Base-by-base conservation (phyloP, 2,329 filamentous ascomycete genomes). In the Penicillium crustosum region DNA sequence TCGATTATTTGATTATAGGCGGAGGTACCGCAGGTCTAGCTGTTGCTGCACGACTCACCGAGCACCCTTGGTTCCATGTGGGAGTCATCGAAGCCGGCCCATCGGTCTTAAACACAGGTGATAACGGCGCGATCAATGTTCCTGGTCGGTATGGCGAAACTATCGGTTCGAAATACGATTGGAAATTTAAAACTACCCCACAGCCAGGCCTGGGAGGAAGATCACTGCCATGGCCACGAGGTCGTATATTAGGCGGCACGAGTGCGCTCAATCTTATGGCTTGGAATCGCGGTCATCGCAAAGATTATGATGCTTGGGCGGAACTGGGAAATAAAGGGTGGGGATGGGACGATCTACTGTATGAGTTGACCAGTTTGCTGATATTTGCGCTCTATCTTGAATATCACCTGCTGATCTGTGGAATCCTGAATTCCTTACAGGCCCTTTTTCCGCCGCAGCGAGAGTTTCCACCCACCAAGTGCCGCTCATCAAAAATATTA, bases 11-110 rank as follows among this genome's bases (percentile, higher is more conserved):
- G 36, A 66, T 84, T 57, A 68, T 83, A 38, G 82, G 82, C 31
- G 82, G 82, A 35, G 82, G 82, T 9, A 83, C 79, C 1, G 79
- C 80, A 2, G 82, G 82, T 2, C 70, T 83, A 10, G 75, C 73
- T 2, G 70, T 83, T 82, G 6, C 58, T 9, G 49, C 49, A 6
- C 60, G 61, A 13, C 57, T 62, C 5, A 77, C 78, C 1, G 78
- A 82, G 57, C 67, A 79, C 51, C 59, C 75, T 42, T 53, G 70
- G 35, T 57, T 79, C 57, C 68, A 68, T 4, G 73, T 84, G n/a
- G 75, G 74, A 8, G 76, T 81, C 0, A 68, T 81, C 21, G 79
- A 81, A 65, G 79, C 78, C 23, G 79, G 79, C 31, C 65, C 66
- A 23, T 67, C 67, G 15, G 62, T 62, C 10, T 55, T 69, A 3